Conservation (phyloP, 2,329 filamentous ascomycete genomes). For the Fusarium pilosicola region DNA sequence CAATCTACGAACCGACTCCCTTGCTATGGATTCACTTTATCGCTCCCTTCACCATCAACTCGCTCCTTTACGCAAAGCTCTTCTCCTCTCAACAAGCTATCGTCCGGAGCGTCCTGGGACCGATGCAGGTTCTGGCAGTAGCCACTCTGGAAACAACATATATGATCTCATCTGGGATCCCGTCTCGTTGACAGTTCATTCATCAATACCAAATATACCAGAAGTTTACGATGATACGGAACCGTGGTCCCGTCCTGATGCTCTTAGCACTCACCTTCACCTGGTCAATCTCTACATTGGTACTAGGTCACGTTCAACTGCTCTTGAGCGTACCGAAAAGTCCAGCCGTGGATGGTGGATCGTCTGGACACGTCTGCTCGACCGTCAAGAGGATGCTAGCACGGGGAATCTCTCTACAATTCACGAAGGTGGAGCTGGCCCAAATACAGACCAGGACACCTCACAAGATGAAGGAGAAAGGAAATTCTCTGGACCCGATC, state of each 20-base stretch:
- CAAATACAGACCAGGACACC: conserved; percentile 4
- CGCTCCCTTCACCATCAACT: conserved; percentile 70
- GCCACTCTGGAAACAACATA: conserved; percentile 52
- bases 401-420: conserved; percentile 41
- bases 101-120: conserved; percentile 58
- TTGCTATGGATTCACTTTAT: conserved; percentile 67
- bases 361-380: conserved; percentile 69
- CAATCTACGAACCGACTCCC: conserved; percentile 63
- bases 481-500: conserved; percentile 14
- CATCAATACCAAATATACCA: conserved; percentile 74
- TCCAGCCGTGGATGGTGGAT: conserved; percentile 76
- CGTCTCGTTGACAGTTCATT: conserved; percentile 64
- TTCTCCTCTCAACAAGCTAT: conserved; percentile 66
- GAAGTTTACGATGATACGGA: conserved; percentile 50
- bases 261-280: conserved; percentile 72
- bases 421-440: conserved; percentile 37
- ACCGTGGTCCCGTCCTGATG: conserved; percentile 69
- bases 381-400: conserved; percentile 43
- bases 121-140: conserved; percentile 42
- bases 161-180: conserved; percentile 74
- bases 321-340: conserved; percentile 71
- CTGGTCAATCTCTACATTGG: conserved; percentile 65
- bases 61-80: conserved; percentile 64
- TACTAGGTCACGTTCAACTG: conserved; percentile 56
- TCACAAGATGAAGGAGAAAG: conserved; percentile 22